A percentile compares a stretch with the other conserved stretches of the same genome.
Evolutionary conservation across 352 stramenopile species (phyloP).

Genomic region (Phytophthora aleatoria): DNA sequence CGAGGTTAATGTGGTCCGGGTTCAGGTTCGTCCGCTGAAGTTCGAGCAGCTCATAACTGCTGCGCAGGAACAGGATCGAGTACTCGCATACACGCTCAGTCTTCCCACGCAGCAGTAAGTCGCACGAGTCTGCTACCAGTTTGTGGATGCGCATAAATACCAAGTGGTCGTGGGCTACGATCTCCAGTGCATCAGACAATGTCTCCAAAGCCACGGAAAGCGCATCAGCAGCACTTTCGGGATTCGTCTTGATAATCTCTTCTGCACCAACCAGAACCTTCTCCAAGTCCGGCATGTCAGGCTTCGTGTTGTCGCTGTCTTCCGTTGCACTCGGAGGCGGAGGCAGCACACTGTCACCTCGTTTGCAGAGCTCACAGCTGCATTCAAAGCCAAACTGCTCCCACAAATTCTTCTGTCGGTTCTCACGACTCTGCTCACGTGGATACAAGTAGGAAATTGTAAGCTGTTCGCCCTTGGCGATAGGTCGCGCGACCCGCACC

Average conservation of each 20-base stretch:
- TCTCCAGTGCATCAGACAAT: constrained; percentile 81
- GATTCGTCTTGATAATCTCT: constrained; percentile 59
- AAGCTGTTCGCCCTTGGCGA: constrained; percentile 89
- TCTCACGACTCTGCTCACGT: constrained; percentile 86
- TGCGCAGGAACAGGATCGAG: constrained; percentile 87
- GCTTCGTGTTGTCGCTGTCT: constrained; percentile 22
- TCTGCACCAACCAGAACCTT: constrained; percentile 63
- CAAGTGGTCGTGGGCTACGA: constrained; percentile 85
- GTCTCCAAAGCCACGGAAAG: constrained; percentile 77
- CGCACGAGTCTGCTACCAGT: constrained; percentile 91
- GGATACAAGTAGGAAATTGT: constrained; percentile 95
- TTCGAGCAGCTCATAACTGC: constrained; percentile 86
- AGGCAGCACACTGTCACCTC: constrained; percentile 72
- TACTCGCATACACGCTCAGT: constrained; percentile 79
- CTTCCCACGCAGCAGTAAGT: constrained; percentile 73
- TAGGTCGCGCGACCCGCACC: constrained; percentile 86
- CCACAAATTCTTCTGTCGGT: constrained; percentile 77
- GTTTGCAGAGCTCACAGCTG: constrained; percentile 62
- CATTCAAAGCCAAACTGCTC: constrained; percentile 94
- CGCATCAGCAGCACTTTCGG: constrained; percentile 49
- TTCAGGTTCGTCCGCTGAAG: constrained; percentile 86
- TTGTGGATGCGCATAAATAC: constrained; percentile 92
- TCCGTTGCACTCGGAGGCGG: constrained; percentile 28
- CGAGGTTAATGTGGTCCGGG: constrained; percentile 91
- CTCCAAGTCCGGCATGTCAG: constrained; percentile 65